Evolutionary conservation across 176 grass and related monocot genomes (phyloP).

Genomic region (Oryza glumipatula): DNA sequence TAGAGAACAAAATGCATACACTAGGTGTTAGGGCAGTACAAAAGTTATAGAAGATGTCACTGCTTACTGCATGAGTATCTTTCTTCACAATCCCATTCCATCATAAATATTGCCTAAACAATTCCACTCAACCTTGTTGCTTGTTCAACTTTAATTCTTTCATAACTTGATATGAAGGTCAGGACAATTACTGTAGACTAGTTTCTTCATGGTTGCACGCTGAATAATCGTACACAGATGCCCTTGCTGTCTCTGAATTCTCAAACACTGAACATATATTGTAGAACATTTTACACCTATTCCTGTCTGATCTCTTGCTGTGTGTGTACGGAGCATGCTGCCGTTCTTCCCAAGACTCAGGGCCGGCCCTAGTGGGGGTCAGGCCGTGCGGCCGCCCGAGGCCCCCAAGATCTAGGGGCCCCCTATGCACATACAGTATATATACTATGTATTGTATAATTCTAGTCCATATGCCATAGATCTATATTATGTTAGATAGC

Average conservation of each 20-base stretch:
- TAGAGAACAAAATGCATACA: background rate
- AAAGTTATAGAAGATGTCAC: constrained; percentile 30
- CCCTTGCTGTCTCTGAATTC: background rate
- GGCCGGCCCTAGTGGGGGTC: too few relatives aligned
- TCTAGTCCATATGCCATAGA: too few relatives aligned
- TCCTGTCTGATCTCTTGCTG: constrained; percentile 1
- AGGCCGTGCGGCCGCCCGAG: too few relatives aligned
- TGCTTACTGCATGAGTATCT: constrained; percentile 8
- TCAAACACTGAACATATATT: background rate
- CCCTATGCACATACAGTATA: too few relatives aligned
- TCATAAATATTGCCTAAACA: background rate
- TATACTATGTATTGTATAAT: too few relatives aligned
- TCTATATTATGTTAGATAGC: too few relatives aligned
- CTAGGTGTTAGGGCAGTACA: background rate
- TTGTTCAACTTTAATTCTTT: constrained; percentile 30
- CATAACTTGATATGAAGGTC: background rate
- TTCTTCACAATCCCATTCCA: background rate
- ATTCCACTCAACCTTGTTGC: constrained; percentile 12
- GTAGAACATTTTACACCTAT: background rate
- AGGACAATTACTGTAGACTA: background rate
- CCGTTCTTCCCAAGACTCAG: constrained; percentile 9
- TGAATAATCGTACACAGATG: background rate
- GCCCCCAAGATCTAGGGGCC: too few relatives aligned
- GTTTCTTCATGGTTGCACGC: background rate
- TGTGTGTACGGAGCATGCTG: constrained; percentile 30